Conservation (phyloP, 768 basidiomycete species). For the Panaeolus papilionaceus region DNA sequence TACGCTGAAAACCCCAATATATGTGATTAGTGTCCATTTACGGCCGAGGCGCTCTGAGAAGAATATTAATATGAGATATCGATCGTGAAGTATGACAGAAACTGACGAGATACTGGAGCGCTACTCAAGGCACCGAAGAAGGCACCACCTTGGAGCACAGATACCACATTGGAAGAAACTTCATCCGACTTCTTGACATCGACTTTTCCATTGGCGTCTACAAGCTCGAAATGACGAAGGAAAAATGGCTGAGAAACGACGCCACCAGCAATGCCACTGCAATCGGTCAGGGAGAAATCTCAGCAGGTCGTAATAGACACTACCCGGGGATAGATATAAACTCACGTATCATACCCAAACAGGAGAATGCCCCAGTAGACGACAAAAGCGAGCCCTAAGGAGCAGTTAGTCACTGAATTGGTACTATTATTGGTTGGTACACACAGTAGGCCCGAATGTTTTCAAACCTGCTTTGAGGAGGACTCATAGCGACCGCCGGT, state of each 20-base stretch:
- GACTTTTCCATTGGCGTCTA: slow-evolving; percentile 46
- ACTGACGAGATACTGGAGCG: slow-evolving; percentile 71
- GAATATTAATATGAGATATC: not conserved
- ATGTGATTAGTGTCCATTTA: slow-evolving; percentile 64
- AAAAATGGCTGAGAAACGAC: slow-evolving; percentile 61
- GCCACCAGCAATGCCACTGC: slow-evolving; percentile 43
- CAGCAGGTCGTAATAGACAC: not conserved
- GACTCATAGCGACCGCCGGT: slow-evolving; percentile 3
- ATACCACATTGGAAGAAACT: slow-evolving; percentile 85
- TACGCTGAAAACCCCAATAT: slow-evolving; percentile 66
- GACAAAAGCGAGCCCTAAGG: slow-evolving; percentile 71
- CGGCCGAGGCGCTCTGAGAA: slow-evolving; percentile 69
- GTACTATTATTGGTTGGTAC: slow-evolving; percentile 26
- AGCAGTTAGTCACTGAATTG: slow-evolving; percentile 10
- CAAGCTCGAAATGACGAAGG: slow-evolving; percentile 55
- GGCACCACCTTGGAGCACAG: slow-evolving; percentile 85
- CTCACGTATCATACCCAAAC: slow-evolving; percentile 82
- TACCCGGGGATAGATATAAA: slow-evolving; percentile 22
- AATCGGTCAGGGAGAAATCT: not conserved
- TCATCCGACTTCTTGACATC: slow-evolving; percentile 47
- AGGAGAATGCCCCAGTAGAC: slow-evolving; percentile 83
- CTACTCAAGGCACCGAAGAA: slow-evolving; percentile 87
- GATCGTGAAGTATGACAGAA: slow-evolving; percentile 1
- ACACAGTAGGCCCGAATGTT: slow-evolving; percentile 74
- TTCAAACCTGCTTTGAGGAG: slow-evolving; percentile 38